phyloP scores from a whole-genome alignment of 768 basidiomycete genomes.

The Tylopilus intermedius region DNA sequence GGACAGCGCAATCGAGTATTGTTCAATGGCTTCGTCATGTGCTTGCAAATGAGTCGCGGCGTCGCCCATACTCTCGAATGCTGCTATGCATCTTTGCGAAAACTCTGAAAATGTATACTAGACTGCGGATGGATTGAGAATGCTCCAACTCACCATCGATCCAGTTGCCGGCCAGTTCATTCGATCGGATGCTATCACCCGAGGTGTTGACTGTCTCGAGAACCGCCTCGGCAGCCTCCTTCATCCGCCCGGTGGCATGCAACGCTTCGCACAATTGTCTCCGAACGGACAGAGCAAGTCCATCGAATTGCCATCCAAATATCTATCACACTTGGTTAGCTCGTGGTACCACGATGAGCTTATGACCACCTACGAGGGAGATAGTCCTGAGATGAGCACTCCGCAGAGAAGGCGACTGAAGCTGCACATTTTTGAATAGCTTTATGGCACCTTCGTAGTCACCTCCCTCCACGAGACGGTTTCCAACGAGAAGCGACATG shows the following conservation, averaged over 20 bases:
- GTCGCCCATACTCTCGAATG: constrained; percentile 12
- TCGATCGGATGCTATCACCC: not conserved
- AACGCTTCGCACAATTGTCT: constrained; percentile 12
- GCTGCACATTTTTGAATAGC: constrained; percentile 6
- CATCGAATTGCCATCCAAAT: constrained; percentile 13
- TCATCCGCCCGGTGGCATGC: constrained; percentile 7
- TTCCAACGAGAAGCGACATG: constrained; percentile 12
- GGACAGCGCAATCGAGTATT: constrained; percentile 13
- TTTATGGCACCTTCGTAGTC: constrained; percentile 12
- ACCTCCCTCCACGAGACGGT: constrained; percentile 2
- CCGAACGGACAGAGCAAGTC: constrained; percentile 4
- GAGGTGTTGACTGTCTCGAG: constrained; percentile 4
- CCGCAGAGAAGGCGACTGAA: not conserved
- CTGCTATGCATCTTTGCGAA: constrained; percentile 3
- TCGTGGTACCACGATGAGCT: not conserved
- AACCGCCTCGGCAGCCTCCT: constrained; percentile 10
- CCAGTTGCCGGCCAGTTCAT: constrained; percentile 1
- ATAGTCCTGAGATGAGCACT: constrained; percentile 6
- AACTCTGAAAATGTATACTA: constrained; percentile 1
- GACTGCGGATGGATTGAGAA: not conserved
- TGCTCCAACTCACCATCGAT: not conserved
- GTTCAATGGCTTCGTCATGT: constrained; percentile 12
- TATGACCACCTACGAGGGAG: constrained; percentile 8
- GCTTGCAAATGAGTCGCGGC: constrained; percentile 3
- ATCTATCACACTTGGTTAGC: constrained; percentile 6